Conservation (phyloP, 345 rosid species). For the Pugionium cornutum region DNA sequence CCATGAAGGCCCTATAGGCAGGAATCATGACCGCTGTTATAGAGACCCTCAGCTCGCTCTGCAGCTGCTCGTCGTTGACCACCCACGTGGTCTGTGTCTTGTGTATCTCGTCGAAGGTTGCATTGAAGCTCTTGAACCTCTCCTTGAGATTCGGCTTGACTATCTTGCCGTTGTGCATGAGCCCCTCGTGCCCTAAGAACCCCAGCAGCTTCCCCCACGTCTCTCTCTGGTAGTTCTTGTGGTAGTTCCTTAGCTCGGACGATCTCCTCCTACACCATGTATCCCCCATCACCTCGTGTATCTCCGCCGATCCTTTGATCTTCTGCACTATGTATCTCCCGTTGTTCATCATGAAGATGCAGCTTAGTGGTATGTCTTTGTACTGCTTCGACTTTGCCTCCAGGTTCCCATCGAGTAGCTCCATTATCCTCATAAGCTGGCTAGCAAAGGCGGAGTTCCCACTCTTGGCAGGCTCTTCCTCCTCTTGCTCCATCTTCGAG, state of each 20-base stretch:
- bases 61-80: conserved; percentile 84
- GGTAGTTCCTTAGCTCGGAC: conserved; percentile 68
- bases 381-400: conserved; percentile 71
- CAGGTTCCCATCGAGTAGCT: conserved; percentile 58
- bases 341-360: conserved; percentile 96
- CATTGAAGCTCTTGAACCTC: conserved; percentile 81
- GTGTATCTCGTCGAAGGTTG: conserved; percentile 87
- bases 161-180: conserved; percentile 70
- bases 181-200: conserved; percentile 68
- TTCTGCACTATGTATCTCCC: conserved; percentile 89
- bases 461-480: conserved; percentile 33
- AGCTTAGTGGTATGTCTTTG: conserved; percentile 59
- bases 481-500: conserved; percentile 67
- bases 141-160: conserved; percentile 77
- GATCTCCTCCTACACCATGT: conserved; percentile 77
- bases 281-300: conserved; percentile 61
- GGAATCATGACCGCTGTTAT: conserved; percentile 73
- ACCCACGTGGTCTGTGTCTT: conserved; percentile 87
- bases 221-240: conserved; percentile 81
- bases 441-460: conserved; percentile 45
- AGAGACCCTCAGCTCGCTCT: conserved; percentile 90
- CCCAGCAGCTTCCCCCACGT: conserved; percentile 76
- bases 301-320: conserved; percentile 69
- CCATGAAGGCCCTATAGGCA: conserved; percentile 80
- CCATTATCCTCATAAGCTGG: conserved; percentile 69